Percentiles rank a stretch among this genome's conserved stretches.
Conservation (phyloP, 2,329 filamentous ascomycete genomes). For the Furcasterigmium sp. region DNA sequence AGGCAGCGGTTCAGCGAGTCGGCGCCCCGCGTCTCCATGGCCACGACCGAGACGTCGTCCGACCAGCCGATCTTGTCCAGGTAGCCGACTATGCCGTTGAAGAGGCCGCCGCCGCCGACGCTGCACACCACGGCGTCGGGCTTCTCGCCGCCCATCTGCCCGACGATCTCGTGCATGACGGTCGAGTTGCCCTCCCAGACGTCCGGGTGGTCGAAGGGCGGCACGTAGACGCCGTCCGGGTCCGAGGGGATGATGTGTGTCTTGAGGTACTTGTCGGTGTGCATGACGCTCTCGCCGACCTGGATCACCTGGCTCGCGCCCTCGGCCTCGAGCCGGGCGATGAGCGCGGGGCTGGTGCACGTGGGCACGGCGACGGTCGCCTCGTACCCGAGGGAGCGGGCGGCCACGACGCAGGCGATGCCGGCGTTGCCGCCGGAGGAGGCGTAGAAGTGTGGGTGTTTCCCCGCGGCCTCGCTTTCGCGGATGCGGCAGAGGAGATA, state of each 20-base stretch:
- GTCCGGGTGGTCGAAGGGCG: constrained; percentile 61
- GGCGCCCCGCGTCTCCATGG: constrained; percentile 69
- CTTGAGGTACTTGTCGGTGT: constrained; percentile 62
- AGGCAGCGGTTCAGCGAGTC: constrained; percentile 58
- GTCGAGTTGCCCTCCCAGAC: constrained; percentile 61
- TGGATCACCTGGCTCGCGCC: constrained; percentile 60
- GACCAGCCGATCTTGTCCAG: constrained; percentile 28
- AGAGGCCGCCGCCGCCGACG: constrained; percentile 73
- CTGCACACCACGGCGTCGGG: constrained; percentile 50
- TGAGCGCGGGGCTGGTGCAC: constrained; percentile 61
- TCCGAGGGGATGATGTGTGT: constrained; percentile 38
- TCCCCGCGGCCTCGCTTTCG: constrained; percentile 6
- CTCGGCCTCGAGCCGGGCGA: constrained; percentile 58
- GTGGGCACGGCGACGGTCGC: constrained; percentile 69
- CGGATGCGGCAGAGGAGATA: constrained; percentile 48
- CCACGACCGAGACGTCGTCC: constrained; percentile 46
- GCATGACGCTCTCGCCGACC: constrained; percentile 59
- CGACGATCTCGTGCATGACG: constrained; percentile 42
- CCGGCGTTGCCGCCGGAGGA: constrained; percentile 77
- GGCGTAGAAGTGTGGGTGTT: constrained; percentile 58
- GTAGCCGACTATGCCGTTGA: constrained; percentile 68
- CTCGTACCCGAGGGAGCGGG: constrained; percentile 52
- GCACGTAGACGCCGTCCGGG: constrained; percentile 50
- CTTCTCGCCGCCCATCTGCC: constrained; percentile 23
- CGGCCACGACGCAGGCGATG: constrained; percentile 70